Conservation (phyloP, 2,329 filamentous ascomycete species). For the Fusarium neocosmosporiellum region DNA sequence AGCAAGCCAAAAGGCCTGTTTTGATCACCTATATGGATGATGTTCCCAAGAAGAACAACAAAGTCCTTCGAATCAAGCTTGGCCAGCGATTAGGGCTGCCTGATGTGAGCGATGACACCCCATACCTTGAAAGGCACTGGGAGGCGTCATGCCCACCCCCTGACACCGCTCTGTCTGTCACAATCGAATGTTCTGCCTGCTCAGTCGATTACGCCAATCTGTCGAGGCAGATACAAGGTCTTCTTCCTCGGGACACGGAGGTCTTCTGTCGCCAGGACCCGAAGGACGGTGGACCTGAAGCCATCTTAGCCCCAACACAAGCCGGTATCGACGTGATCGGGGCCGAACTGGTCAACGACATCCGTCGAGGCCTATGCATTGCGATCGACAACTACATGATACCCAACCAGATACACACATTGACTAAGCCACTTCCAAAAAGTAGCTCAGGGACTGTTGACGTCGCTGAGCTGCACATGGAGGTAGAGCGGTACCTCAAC, state of each 20-base stretch:
- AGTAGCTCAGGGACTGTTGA: slow-evolving; percentile 48
- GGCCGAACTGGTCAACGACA: slow-evolving; percentile 7
- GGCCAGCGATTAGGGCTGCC: slow-evolving; percentile 59
- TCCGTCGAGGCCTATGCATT: slow-evolving; percentile 27
- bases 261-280: slow-evolving; percentile 25
- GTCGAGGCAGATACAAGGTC: slow-evolving; percentile 35
- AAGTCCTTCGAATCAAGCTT: slow-evolving; percentile 65
- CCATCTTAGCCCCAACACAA: slow-evolving; percentile 39
- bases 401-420: slow-evolving; percentile 50
- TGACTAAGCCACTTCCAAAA: slow-evolving; percentile 50
- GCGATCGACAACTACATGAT: slow-evolving; percentile 51
- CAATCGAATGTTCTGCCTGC: slow-evolving; percentile 53
- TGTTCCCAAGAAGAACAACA: slow-evolving; percentile 67
- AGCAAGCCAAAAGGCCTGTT: slow-evolving; percentile 64
- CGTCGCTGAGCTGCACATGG: slow-evolving; percentile 48
- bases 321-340: neutral
- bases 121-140: slow-evolving; percentile 59
- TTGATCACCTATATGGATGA: slow-evolving; percentile 66
- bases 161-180: slow-evolving; percentile 57
- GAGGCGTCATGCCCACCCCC: slow-evolving; percentile 60
- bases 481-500: slow-evolving; percentile 42
- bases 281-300: slow-evolving; percentile 18
- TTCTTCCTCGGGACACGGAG: slow-evolving; percentile 28
- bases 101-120: slow-evolving; percentile 57
- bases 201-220: slow-evolving; percentile 45